phyloP scores from a whole-genome alignment of 1,139 yeast species.

The Yamadazyma diospyri region DNA sequence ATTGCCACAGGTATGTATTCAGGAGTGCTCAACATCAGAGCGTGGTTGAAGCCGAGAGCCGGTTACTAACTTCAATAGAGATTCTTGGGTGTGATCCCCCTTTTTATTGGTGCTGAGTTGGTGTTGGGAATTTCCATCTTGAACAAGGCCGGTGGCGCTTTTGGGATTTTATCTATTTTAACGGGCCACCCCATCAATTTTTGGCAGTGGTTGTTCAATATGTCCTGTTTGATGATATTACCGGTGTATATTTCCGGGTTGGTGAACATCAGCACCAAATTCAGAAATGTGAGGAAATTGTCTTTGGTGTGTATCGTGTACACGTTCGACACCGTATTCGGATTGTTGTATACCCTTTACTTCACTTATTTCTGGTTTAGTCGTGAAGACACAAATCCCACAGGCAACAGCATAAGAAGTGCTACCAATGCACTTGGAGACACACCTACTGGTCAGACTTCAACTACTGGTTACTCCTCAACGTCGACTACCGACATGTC shows the following conservation, averaged over 20 bases:
- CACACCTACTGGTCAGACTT: not conserved
- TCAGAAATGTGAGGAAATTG: conserved; percentile 37
- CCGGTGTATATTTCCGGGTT: conserved; percentile 69
- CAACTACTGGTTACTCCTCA: not conserved
- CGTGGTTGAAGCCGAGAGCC: too few relatives aligned
- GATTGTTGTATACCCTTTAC: conserved; percentile 66
- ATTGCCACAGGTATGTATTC: conserved; percentile 26
- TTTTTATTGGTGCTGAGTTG: conserved; percentile 84
- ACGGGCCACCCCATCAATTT: conserved; percentile 86
- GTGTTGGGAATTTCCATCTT: conserved; percentile 75
- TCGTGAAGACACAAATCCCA: conserved; percentile 29
- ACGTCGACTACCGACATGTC: conserved; percentile 17
- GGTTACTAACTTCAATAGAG: too few relatives aligned
- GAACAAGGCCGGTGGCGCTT: conserved; percentile 86
- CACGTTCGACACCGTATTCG: conserved; percentile 61
- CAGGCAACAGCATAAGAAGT: conserved; percentile 11
- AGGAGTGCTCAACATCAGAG: too few relatives aligned
- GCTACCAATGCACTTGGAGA: not conserved
- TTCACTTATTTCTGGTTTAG: conserved; percentile 77
- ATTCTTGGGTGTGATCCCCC: conserved; percentile 64
- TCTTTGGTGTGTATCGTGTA: conserved; percentile 65
- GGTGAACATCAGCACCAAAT: conserved; percentile 30
- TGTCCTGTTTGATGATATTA: conserved; percentile 58
- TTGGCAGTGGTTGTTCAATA: conserved; percentile 80
- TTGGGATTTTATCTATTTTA: conserved; percentile 79